phyloP scores from a whole-genome alignment of 345 rosid species.

The Citrus maxima region DNA sequence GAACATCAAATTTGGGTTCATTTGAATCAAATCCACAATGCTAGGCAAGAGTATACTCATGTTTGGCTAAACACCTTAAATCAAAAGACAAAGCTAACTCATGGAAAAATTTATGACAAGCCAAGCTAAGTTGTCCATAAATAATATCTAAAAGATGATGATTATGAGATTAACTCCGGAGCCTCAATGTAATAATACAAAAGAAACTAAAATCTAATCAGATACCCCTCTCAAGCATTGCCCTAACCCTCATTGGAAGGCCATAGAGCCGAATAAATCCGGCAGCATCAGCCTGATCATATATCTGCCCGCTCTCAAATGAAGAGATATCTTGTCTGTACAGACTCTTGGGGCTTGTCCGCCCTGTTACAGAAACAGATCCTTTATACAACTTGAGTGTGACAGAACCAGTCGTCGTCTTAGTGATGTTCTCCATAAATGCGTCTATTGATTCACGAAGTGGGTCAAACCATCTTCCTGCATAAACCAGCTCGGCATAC shows the following conservation, averaged over 20 bases:
- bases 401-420: conserved; percentile 72
- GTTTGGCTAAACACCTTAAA: neutral
- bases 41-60: neutral
- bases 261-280: conserved; percentile 81
- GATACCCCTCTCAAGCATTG: conserved; percentile 70
- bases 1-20: neutral
- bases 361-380: conserved; percentile 55
- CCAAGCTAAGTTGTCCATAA: neutral
- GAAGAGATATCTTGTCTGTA: conserved; percentile 91
- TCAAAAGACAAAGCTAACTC: neutral
- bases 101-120: neutral
- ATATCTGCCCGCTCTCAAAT: conserved; percentile 76
- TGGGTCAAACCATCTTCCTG: conserved; percentile 96
- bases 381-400: conserved; percentile 82
- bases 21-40: neutral
- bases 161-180: neutral
- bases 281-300: conserved; percentile 91
- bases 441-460: conserved; percentile 80
- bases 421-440: conserved; percentile 78
- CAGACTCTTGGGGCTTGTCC: conserved; percentile 67
- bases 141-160: neutral
- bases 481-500: conserved; percentile 90
- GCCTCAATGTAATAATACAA: neutral
- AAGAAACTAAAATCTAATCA: conserved; percentile 9
- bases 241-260: conserved; percentile 79